These are phyloP conservation scores for Mrakia blollopis DNA, from an alignment of 768 basidiomycete genomes.

Conservation along the genomic window DNA sequence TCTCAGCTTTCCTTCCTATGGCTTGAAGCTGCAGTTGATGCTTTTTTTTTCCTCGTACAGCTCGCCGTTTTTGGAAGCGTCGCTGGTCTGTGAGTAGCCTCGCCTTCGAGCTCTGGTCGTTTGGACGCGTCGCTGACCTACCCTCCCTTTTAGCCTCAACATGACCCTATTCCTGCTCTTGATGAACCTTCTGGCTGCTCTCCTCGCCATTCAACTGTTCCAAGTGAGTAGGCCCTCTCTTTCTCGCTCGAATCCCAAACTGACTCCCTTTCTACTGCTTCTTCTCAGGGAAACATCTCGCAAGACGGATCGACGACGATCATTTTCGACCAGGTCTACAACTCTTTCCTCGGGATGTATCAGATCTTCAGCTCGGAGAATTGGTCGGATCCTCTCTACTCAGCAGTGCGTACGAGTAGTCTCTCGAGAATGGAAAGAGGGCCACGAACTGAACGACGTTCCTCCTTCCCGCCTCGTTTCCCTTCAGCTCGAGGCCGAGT, in stretches of 20 bases:
- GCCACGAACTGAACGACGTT: constrained; percentile 30
- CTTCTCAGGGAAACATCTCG: constrained; percentile 58
- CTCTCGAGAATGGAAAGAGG: neutral
- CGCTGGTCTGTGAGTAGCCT: constrained; percentile 57
- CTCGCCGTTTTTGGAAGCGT: constrained; percentile 86
- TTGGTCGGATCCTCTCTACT: constrained; percentile 51
- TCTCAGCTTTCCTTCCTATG: no score
- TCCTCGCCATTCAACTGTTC: constrained; percentile 74
- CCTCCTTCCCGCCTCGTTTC: constrained; percentile 19
- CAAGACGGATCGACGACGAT: constrained; percentile 48
- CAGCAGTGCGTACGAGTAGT: constrained; percentile 10
- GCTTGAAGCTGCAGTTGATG: neutral
- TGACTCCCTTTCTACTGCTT: neutral
- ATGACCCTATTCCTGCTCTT: constrained; percentile 86
- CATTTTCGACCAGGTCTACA: constrained; percentile 78
- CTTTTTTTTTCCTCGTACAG: constrained; percentile 47
- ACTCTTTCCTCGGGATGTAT: constrained; percentile 79
- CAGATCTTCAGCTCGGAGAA: constrained; percentile 86
- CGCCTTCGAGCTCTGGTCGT: neutral
- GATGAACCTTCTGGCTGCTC: constrained; percentile 77
- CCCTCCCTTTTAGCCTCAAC: constrained; percentile 50
- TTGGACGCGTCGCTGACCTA: neutral
- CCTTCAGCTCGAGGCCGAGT: constrained; percentile 54
- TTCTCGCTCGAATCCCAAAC: neutral
- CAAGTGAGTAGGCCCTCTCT: constrained; percentile 43